Base-by-base conservation (phyloP, 2,329 filamentous ascomycete species). In the Hypomyces perniciosus region DNA sequence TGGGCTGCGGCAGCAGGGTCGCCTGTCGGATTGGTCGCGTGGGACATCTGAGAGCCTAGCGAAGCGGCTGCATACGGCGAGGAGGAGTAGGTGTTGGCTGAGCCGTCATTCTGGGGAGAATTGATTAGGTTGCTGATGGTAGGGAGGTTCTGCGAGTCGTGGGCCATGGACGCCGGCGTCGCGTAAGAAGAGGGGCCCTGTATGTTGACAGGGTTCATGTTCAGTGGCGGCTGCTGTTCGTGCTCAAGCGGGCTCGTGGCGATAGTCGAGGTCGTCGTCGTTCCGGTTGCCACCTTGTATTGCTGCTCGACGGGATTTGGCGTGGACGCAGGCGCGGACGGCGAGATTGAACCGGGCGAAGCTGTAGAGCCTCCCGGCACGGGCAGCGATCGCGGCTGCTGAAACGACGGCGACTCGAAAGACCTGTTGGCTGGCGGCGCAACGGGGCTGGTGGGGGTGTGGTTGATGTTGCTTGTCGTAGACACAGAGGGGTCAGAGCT, bases 71-170 rank as follows among this genome's bases (percentile, higher is more conserved):
- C 48, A 27, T 54, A 54, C 39, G 52, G 39, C 31, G 52, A 51
- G 44, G 35, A 50, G 44, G 46, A n/a, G 38, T 40, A 44, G 42
- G 35, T 48, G 51, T 50, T 51, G 62, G 60, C 69, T 62, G 68
- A 54, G 56, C 67, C 69, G 61, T 77, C 75, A 64, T 77, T 62
- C 55, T 66, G 64, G 54, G 53, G 63, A 47, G 62, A 59, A 64
- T 93, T 85, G 72, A 93, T 90, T 60, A 95, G 78, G 69, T 92
- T 91, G 63, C 84, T 85, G 73, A 93, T 93, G 63, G 82, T 88
- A 53, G 88, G 85, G 56, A 86, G 78, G 71, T 88, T 89, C 68
- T 88, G 85, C 50, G 77, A 74, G 54, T 80, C 77, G 61, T 71
- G 67, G 59, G 54, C 57, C 57, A 56, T 67, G 57, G 57, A 58